Base-by-base conservation (phyloP, 306 rosid species). In the Rosa rugosa region DNA sequence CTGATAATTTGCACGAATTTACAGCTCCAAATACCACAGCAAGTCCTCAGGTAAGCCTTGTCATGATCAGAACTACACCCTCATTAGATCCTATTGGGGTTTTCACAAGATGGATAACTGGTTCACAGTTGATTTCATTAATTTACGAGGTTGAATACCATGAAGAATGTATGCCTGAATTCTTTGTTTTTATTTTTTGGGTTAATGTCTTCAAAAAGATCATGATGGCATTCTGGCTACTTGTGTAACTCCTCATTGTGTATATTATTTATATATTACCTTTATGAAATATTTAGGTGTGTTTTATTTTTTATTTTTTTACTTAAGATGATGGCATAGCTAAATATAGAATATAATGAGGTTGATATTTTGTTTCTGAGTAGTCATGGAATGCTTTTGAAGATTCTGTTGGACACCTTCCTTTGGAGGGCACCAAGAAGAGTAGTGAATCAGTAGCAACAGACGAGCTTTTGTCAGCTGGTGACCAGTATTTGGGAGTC, bases 331-430 rank as follows among this genome's bases (percentile, higher is more conserved):
- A 16, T 73, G 59, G 31, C 51, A 25, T 76, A 71, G 66, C 41
- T 76, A 77, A 79, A 73, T 83, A 54, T 72, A 65, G 78, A 77
- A 42, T 75, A 44, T 68, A 80, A 50, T 84, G 25, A 69, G 22
- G 85, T 80, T 87, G 83, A 44, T 78, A 62, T 83, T 40, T 83
- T 77, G 62, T 72, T 76, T 78, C 53, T 76, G 69, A 89, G 84
- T 81, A 89, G 91, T 71, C 88, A 50, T 91, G 98, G 98, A 89
- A 86, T 90, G 97, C 98, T 77, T 88, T 88, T 79, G 85, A 87
- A 85, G 91, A 85, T 84, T 77, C 95, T 73, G 34, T 53, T 63
- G 77, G 82, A 31, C 70, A 83, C 40, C 79, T 81, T 53, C 81
- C 89, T 69, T 67, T 75, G 16, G 87, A 84, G 78, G 83, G 71